These are phyloP conservation scores for Lentinula novae-zelandiae DNA, from an alignment of 1,284 basidiomycete species.

Conservation along the genomic window DNA sequence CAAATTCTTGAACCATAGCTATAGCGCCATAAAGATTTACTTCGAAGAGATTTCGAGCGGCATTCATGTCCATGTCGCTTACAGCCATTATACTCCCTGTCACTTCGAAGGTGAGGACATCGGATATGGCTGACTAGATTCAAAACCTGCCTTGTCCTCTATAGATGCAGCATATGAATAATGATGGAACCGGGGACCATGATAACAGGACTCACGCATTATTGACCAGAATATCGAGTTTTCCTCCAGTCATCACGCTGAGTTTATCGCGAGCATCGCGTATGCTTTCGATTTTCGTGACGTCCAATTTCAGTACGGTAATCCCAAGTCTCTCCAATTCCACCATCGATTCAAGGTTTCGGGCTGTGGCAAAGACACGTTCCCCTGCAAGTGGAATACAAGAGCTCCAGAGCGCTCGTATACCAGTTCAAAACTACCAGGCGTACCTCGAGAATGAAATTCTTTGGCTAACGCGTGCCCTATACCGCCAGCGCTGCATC, in stretches of 20 bases:
- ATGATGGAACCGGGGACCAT: background rate
- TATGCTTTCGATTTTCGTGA: slow-evolving; percentile 22
- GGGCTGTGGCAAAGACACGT: slow-evolving; percentile 29
- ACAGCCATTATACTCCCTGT: slow-evolving; percentile 10
- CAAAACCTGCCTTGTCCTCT: slow-evolving; percentile 11
- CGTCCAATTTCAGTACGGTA: slow-evolving; percentile 27
- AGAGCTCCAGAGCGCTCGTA: background rate
- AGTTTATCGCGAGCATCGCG: slow-evolving; percentile 17
- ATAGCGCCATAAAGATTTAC: slow-evolving; percentile 27
- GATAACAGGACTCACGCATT: slow-evolving; percentile 24
- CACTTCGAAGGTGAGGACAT: too few species aligned
- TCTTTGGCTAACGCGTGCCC: too few species aligned
- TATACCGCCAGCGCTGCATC: too few species aligned
- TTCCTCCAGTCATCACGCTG: slow-evolving; percentile 22
- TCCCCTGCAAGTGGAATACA: slow-evolving; percentile 17
- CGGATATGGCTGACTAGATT: too few species aligned
- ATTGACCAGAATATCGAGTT: slow-evolving; percentile 28
- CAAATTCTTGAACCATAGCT: slow-evolving; percentile 27
- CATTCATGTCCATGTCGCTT: slow-evolving; percentile 21
- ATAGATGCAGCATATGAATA: background rate
- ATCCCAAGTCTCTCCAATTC: slow-evolving; percentile 21
- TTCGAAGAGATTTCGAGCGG: slow-evolving; percentile 22
- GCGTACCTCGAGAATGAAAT: too few species aligned
- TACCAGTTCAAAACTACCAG: too few species aligned
- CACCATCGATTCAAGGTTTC: slow-evolving; percentile 22